Evolutionary conservation across 768 basidiomycete species (phyloP), one percentile per base, ranked within the genome.

Genomic region (Multifurca ochricompacta): DNA sequence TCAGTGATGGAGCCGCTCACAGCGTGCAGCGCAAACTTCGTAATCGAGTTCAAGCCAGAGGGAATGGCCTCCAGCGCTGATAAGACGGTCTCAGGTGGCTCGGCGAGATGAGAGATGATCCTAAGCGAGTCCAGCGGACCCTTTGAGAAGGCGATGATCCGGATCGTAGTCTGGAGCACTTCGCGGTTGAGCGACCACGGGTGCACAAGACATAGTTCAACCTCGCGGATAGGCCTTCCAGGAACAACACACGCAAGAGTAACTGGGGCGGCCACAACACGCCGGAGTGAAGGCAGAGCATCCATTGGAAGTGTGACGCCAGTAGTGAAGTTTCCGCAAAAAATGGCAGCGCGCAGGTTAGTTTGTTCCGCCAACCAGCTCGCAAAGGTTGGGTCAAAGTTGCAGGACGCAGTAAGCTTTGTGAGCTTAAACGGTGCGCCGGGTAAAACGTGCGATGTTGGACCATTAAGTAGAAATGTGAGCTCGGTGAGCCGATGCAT

Each of bases 241-340:
- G 66, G 66, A 19, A 68, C 62, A 8, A 66, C 59, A 23, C 57
- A 48, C 5, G 67, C 59, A 14, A 68, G 50, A 25, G 66, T 62
- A 23, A 62, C 61, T 14, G 67, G 65, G 10, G 62, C 56, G 0
- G 64, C 65, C 35, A 65, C 65, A 32, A 68, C 53, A 13, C 61
- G 62, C 18, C 60, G 52, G 14, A 67, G 51, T n/a, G 58, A 59
- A 35, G 53, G 61, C 13, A 67, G 49, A 28, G 63, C 53, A 9
- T 43, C 42, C 21, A 32, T 6, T 3, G 55, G 59, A 40, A 67
- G 48, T 9, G 60, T 41, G 35, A 59, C 54, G 13, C 54, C 58
- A 5, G 48, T 31, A 13, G 58, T 40, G 18, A 57, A 64, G 10
- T 30, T 48, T 2, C 66, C 66, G 28, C 66, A 64, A 25, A 67